These are phyloP conservation scores for Angomonas deanei DNA, from an alignment of 208 protist species.

Conservation along the genomic window DNA sequence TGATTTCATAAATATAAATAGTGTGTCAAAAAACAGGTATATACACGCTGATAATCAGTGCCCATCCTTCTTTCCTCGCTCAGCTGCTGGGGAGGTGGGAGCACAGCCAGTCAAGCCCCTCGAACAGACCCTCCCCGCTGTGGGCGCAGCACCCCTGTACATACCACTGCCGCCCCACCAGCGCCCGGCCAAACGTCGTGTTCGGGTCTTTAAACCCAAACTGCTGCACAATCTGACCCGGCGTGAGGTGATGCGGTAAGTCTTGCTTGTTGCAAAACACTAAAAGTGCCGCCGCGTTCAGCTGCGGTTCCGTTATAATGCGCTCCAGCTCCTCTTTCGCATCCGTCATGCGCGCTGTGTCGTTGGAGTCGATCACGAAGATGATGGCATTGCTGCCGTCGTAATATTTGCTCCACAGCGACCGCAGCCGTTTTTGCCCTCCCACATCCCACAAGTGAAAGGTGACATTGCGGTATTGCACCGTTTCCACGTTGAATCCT, in stretches of 20 bases:
- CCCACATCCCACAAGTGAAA: slow-evolving; percentile 97
- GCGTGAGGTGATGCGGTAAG: slow-evolving; percentile 96
- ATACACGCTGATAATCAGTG: slow-evolving; percentile 22
- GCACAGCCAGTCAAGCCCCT: slow-evolving; percentile 91
- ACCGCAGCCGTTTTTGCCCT: slow-evolving; percentile 95
- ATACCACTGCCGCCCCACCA: slow-evolving; percentile 92
- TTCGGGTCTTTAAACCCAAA: too few species aligned
- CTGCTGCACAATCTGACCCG: slow-evolving; percentile 94
- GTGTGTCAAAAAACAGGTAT: too few species aligned
- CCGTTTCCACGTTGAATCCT: slow-evolving; percentile 96
- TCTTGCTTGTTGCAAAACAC: slow-evolving; percentile 99
- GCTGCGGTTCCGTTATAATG: slow-evolving; percentile 96
- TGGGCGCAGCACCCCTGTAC: slow-evolving; percentile 91
- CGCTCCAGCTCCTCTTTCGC: slow-evolving; percentile 92
- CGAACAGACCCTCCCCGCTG: slow-evolving; percentile 89
- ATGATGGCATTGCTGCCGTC: slow-evolving; percentile 96
- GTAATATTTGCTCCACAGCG: slow-evolving; percentile 97
- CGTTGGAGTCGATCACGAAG: slow-evolving; percentile 97
- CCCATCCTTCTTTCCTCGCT: slow-evolving; percentile 78
- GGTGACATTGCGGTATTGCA: slow-evolving; percentile 96
- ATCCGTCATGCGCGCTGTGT: slow-evolving; percentile 89
- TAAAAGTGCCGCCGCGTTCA: slow-evolving; percentile 94
- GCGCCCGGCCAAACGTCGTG: too few species aligned
- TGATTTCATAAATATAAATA: neutral
- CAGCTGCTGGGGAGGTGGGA: too few species aligned